Base-by-base conservation (phyloP, 306 rosid genomes). In the Herpetospermum pedunculosum region DNA sequence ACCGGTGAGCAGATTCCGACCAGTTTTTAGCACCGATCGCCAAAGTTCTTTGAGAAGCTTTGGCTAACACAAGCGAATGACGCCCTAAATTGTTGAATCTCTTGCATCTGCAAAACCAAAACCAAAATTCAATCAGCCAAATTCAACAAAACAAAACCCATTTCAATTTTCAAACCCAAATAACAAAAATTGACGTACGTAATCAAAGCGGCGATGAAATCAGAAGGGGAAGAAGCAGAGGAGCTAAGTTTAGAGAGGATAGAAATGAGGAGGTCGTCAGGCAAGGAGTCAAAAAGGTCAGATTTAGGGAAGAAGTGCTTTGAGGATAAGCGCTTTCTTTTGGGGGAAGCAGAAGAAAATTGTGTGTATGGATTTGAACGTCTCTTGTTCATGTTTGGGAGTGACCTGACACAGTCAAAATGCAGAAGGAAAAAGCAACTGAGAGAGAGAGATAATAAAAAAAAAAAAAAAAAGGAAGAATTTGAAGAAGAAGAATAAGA, bases 1-100 rank as follows among this genome's bases (percentile, higher is more conserved):
- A 93, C 1, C 88, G 88, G 64, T 90, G 97, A 74, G 96, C 79
- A 5, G 93, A 80, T 21, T 93, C 97, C 8, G 80, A 85, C 98
- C 98, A 93, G 34, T 85, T 93, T 67, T 80, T 83, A 13, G 97
- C 82, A 60, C 70, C 85, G 23, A 86, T 77, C 5, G 84, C 76
- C 48, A 89, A 80, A 35, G 87, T 78, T 69, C 79, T 90, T 16
- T 70, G 83, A 0, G 89, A 87, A 28, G 92, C 92, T 47, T 79
- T 89, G 12, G 90, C 77, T 5, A 90, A 67, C 5, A 93, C 97
- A 4, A 72, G 43, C 8, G 96, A 79, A 75, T 83, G 74, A 21
- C 84, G 78, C 3, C 87, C 90, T 21, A 93, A 79, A 4, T 80
- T 70, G 76, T 93, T 84, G 28, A 93, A 74, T 81, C 97, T 85